Conservation (phyloP, 768 basidiomycete genomes). For the Exidia glandulosa region DNA sequence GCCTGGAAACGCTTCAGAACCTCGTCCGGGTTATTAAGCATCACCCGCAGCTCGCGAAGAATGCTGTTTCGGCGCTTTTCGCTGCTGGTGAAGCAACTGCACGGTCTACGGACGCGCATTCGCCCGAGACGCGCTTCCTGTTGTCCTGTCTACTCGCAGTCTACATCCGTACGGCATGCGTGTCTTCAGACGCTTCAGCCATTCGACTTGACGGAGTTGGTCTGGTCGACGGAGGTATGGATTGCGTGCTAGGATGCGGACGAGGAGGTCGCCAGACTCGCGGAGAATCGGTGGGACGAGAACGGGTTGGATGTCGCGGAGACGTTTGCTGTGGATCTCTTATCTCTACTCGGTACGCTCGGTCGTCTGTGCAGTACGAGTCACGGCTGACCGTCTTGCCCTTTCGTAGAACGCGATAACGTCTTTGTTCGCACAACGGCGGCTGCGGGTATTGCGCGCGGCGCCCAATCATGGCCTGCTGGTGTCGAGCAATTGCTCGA, state of each 20-base stretch:
- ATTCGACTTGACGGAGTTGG: conserved; percentile 87
- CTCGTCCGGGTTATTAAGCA: conserved; percentile 62
- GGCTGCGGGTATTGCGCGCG: conserved; percentile 66
- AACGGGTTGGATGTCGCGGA: conserved; percentile 86
- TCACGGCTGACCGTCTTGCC: neutral
- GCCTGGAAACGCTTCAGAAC: conserved; percentile 52
- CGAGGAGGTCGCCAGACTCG: conserved; percentile 79
- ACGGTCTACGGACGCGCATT: conserved; percentile 37
- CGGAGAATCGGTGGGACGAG: conserved; percentile 83
- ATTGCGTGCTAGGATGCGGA: conserved; percentile 81
- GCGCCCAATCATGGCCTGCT: conserved; percentile 40
- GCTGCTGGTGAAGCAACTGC: conserved; percentile 75
- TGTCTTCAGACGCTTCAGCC: conserved; percentile 92
- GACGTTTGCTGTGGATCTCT: conserved; percentile 42
- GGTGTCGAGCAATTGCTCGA: conserved; percentile 30
- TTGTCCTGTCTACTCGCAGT: conserved; percentile 72
- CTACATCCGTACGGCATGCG: conserved; percentile 77
- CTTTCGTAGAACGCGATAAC: conserved; percentile 55
- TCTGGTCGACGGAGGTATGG: conserved; percentile 86
- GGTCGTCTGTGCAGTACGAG: neutral
- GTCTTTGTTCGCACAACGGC: conserved; percentile 66
- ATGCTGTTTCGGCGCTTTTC: conserved; percentile 68
- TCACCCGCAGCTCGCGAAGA: conserved; percentile 74
- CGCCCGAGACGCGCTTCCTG: conserved; percentile 53
- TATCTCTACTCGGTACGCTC: conserved; percentile 56